These are phyloP conservation scores for Carallia pectinifolia DNA, from an alignment of 345 rosid species.

Conservation along the genomic window DNA sequence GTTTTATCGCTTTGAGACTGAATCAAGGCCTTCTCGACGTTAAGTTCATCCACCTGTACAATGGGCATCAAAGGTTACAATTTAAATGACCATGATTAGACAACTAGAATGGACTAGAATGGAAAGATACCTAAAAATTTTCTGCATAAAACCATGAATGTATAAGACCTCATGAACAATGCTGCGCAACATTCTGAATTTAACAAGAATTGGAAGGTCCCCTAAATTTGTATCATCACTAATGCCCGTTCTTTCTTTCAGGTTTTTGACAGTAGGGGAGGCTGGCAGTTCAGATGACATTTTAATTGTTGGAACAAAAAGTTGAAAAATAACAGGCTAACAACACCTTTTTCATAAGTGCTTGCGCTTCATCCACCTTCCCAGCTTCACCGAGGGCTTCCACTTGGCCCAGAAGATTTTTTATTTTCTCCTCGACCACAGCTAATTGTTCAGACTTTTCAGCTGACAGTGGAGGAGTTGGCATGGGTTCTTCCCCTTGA, in stretches of 20 bases:
- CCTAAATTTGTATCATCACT: too few relatives aligned
- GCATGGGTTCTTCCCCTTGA: slow-evolving; percentile 85
- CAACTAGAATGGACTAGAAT: not conserved
- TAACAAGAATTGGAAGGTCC: too few relatives aligned
- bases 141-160: too few relatives aligned
- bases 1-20: slow-evolving; percentile 76
- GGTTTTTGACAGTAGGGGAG: too few relatives aligned
- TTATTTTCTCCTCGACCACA: slow-evolving; percentile 85
- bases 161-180: too few relatives aligned
- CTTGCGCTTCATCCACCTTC: slow-evolving; percentile 99
- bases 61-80: not conserved
- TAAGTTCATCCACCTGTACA: slow-evolving; percentile 80
- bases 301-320: too few relatives aligned
- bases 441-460: slow-evolving; percentile 84
- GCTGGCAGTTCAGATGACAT: too few relatives aligned
- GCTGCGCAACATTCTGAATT: too few relatives aligned
- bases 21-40: slow-evolving; percentile 68
- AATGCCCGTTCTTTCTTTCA: too few relatives aligned
- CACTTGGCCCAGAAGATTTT: slow-evolving; percentile 91
- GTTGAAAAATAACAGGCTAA: not conserved
- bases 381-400: slow-evolving; percentile 98
- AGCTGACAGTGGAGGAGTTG: slow-evolving; percentile 64
- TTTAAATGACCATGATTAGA: not conserved
- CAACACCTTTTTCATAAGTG: slow-evolving; percentile 92
- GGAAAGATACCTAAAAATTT: too few relatives aligned